Evolutionary conservation across 805 yeast genomes (phyloP).

Genomic region (Lachancea waltii): DNA sequence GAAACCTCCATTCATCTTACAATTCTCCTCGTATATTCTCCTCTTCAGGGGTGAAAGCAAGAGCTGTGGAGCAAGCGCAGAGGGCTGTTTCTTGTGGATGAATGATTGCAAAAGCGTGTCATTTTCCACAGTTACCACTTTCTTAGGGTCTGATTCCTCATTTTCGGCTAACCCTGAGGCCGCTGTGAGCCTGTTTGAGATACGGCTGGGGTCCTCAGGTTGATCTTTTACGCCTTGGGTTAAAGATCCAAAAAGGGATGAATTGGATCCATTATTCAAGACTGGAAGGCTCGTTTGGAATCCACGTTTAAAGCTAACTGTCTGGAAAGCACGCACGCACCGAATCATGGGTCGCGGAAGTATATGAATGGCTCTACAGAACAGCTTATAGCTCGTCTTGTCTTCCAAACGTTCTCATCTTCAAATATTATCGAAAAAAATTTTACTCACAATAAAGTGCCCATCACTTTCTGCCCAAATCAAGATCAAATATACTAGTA

Average conservation of each 20-base stretch:
- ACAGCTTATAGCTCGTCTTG: slow-evolving; percentile 1
- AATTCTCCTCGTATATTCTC: slow-evolving; percentile 54
- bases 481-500: background rate
- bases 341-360: slow-evolving; percentile 1
- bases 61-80: slow-evolving; percentile 49
- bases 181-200: slow-evolving; percentile 22
- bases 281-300: slow-evolving; percentile 3
- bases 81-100: slow-evolving; percentile 38
- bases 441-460: no score
- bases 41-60: slow-evolving; percentile 66
- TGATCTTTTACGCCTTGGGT: slow-evolving; percentile 17
- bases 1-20: slow-evolving; percentile 55
- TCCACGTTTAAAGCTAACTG: background rate
- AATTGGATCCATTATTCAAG: background rate
- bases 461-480: background rate
- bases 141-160: slow-evolving; percentile 18
- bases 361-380: background rate
- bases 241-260: slow-evolving; percentile 21
- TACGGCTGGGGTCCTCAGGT: slow-evolving; percentile 16
- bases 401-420: background rate
- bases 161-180: slow-evolving; percentile 14
- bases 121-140: slow-evolving; percentile 30
- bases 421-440: background rate
- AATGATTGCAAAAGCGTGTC: slow-evolving; percentile 41
- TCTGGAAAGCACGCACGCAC: background rate